Conservation (phyloP, 2,329 filamentous ascomycete genomes). For the Escovopsis weberi region DNA sequence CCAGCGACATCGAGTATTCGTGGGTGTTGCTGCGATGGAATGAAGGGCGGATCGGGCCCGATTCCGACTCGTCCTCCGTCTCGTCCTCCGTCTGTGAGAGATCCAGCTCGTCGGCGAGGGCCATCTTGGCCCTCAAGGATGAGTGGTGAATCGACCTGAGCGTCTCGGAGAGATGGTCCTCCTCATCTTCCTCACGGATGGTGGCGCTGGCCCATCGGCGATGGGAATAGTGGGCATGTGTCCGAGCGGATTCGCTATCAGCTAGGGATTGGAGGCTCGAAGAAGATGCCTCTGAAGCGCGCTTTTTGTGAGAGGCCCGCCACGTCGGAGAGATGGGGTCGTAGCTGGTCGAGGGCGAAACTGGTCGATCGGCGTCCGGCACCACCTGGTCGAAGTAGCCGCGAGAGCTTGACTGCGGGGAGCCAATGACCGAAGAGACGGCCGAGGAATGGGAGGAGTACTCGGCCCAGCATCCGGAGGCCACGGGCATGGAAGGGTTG, state of each 20-base stretch:
- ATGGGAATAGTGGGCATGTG: conserved; percentile 9
- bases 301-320: conserved; percentile 37
- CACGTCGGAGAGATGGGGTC: conserved; percentile 51
- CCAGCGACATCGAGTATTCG: conserved; percentile 67
- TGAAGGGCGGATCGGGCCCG: conserved; percentile 19
- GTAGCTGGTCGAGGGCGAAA: conserved; percentile 66
- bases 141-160: background rate
- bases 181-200: conserved; percentile 26
- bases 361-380: conserved; percentile 49
- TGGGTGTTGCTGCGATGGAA: conserved; percentile 61
- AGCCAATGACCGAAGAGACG: conserved; percentile 68
- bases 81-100: conserved; percentile 20
- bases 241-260: conserved; percentile 17
- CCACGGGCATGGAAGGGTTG: conserved; percentile 26
- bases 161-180: conserved; percentile 9
- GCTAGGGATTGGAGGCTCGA: conserved; percentile 31
- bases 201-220: conserved; percentile 14
- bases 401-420: conserved; percentile 60
- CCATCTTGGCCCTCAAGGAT: conserved; percentile 5
- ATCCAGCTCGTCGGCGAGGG: conserved; percentile 15
- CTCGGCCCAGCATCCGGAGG: conserved; percentile 38
- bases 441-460: conserved; percentile 38
- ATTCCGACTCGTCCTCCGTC: conserved; percentile 6
- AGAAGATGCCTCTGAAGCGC: conserved; percentile 39
- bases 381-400: conserved; percentile 63